Evolutionary conservation across 306 rosid species (phyloP), one percentile per base, ranked within the genome.

Genomic region (Lagenaria siceraria): DNA sequence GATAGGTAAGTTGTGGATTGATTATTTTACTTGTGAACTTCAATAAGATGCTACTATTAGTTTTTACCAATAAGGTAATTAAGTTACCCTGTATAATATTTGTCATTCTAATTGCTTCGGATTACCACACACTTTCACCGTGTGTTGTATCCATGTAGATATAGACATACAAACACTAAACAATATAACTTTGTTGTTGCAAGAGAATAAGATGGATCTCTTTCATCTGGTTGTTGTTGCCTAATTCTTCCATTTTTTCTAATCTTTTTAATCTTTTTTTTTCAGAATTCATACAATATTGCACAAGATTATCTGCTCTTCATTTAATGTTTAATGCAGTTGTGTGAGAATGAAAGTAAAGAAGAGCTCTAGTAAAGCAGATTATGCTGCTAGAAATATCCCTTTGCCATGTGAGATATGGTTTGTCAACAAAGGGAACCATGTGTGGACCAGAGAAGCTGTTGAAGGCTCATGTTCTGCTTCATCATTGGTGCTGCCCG

Each of bases 391-490:
- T 56, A 90, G 85, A 80, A 84, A 88, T 78, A 85, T 86, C 81
- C 91, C 98, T 2, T 79, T 80, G 36, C 90, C 76, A 81, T 93
- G 97, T 84, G 97, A 93, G 82, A 85, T 93, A 79, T 91, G 90
- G 96, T 91, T 91, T 87, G 66, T 93, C 82, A 80, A 84, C 87
- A 90, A 90, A 81, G 94, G 94, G 80, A 91, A 81, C 81, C 94
- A 82, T 80, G 51, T 91, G 10, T 88, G 97, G 97, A 91, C 97
- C 13, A 86, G 92, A 82, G 92, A 90, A 75, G 90, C 97, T 81
- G 84, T 90, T 42, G 91, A 85, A 76, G 84, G 43, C 78, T 81
- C 87, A 56, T 80, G 81, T 81, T 83, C 83, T 76, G 46, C 79
- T 38, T 72, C 96, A 61, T 81, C 84, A 19, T 76, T 77, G 71